phyloP scores from a whole-genome alignment of 805 yeast genomes.

The Candida hungchunana region DNA sequence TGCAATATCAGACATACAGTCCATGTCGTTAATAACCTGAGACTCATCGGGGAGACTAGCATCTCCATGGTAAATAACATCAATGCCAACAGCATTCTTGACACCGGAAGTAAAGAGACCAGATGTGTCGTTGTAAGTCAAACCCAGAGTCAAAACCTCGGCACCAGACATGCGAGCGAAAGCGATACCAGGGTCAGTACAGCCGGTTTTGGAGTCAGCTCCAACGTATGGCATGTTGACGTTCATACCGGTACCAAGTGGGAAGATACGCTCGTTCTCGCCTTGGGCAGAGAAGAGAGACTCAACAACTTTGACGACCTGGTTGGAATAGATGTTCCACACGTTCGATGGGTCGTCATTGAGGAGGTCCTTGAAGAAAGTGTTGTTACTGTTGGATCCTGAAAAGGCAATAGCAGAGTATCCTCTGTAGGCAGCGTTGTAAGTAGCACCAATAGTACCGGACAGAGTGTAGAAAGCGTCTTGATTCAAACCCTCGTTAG shows the following conservation, averaged over 20 bases:
- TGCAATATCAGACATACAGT: conserved; percentile 42
- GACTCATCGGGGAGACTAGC: conserved; percentile 41
- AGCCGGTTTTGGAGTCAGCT: conserved; percentile 31
- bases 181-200: conserved; percentile 40
- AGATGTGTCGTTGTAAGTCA: conserved; percentile 36
- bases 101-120: conserved; percentile 25
- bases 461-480: conserved; percentile 40
- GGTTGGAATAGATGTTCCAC: conserved; percentile 41
- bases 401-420: conserved; percentile 48
- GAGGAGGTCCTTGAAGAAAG: conserved; percentile 81
- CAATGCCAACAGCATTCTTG: conserved; percentile 23
- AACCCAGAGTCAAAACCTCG: conserved; percentile 9
- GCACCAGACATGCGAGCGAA: conserved; percentile 44
- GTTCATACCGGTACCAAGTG: conserved; percentile 41
- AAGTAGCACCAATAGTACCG: conserved; percentile 51
- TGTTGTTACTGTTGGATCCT: conserved; percentile 50
- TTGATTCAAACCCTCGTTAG: conserved; percentile 48
- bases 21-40: conserved; percentile 24
- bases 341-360: conserved; percentile 46
- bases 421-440: conserved; percentile 44
- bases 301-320: conserved; percentile 37
- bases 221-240: conserved; percentile 48
- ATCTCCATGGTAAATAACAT: conserved; percentile 38
- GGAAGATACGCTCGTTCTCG: conserved; percentile 35
- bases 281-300: conserved; percentile 36